A percentile compares a stretch with the other conserved stretches of the same genome.
Conservation (phyloP, 805 yeast species). For the Barnettozyma pratensis region DNA sequence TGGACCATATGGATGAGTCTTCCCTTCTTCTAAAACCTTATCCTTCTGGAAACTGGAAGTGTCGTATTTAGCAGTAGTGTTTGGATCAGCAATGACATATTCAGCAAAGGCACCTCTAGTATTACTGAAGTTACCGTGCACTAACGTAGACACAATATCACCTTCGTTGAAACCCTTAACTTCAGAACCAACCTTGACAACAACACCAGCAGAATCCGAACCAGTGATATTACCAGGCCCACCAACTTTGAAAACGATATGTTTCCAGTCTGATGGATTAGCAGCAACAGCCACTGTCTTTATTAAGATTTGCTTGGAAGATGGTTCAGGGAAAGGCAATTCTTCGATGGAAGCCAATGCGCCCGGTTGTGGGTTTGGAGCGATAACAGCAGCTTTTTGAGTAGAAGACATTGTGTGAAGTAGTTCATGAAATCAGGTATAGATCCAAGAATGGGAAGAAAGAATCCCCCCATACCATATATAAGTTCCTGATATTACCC, state of each 20-base stretch:
- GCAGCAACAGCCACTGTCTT: slow-evolving; percentile 50
- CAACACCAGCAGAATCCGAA: slow-evolving; percentile 54
- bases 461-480: too few species aligned
- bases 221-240: slow-evolving; percentile 49
- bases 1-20: slow-evolving; percentile 29
- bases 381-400: slow-evolving; percentile 19
- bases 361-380: slow-evolving; percentile 13
- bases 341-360: slow-evolving; percentile 7
- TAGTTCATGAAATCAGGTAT: too few species aligned
- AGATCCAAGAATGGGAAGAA: too few species aligned
- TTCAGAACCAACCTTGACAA: slow-evolving; percentile 44
- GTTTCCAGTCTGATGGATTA: slow-evolving; percentile 74
- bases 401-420: slow-evolving; percentile 10
- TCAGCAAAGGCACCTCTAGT: slow-evolving; percentile 58
- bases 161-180: slow-evolving; percentile 43
- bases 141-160: slow-evolving; percentile 51
- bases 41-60: slow-evolving; percentile 12
- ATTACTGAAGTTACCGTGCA: slow-evolving; percentile 47
- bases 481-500: too few species aligned
- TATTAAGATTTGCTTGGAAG: slow-evolving; percentile 35
- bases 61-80: slow-evolving; percentile 27
- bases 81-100: slow-evolving; percentile 42
- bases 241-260: slow-evolving; percentile 36
- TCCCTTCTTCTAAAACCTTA: slow-evolving; percentile 21
- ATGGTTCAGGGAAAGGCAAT: slow-evolving; percentile 15